Percentiles rank a stretch among this genome's conserved stretches.
Conservation (phyloP, 1,139 yeast genomes). For the Saccharomycopsis phalli region DNA sequence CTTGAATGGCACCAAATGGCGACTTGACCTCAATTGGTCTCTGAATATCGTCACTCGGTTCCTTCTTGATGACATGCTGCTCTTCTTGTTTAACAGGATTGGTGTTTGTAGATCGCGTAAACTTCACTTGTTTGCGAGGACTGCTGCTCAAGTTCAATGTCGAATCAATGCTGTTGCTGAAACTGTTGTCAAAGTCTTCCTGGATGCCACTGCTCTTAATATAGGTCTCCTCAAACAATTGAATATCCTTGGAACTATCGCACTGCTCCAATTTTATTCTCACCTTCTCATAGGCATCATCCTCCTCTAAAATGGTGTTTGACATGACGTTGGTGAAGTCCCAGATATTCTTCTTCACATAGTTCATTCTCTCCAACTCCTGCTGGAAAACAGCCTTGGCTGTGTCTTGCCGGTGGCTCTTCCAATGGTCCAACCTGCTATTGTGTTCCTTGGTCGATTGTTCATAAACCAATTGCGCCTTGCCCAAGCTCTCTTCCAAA, state of each 20-base stretch:
- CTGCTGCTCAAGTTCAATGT: slow-evolving; percentile 4
- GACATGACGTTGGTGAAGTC: slow-evolving; percentile 73
- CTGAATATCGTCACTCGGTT: background rate
- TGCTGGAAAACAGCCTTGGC: slow-evolving; percentile 63
- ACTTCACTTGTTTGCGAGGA: slow-evolving; percentile 8
- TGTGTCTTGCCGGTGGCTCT: slow-evolving; percentile 68
- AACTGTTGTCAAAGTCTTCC: slow-evolving; percentile 18
- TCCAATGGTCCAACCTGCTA: slow-evolving; percentile 64
- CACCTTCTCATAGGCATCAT: slow-evolving; percentile 63
- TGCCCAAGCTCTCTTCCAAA: slow-evolving; percentile 40
- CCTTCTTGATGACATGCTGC: background rate
- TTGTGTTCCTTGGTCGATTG: slow-evolving; percentile 49
- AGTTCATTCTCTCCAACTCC: slow-evolving; percentile 72
- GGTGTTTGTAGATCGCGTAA: slow-evolving; percentile 14
- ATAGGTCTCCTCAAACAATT: slow-evolving; percentile 40
- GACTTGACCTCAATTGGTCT: slow-evolving; percentile 16
- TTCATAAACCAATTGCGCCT: slow-evolving; percentile 50
- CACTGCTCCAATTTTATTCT: slow-evolving; percentile 63
- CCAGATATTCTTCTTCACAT: slow-evolving; percentile 72
- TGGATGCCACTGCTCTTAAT: background rate
- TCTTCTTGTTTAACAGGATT: background rate
- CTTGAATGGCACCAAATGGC: slow-evolving; percentile 19
- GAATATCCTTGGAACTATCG: slow-evolving; percentile 53
- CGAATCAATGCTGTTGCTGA: slow-evolving; percentile 14
- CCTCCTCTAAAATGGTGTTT: slow-evolving; percentile 70